These are phyloP conservation scores for Russula brevipes DNA, from an alignment of 768 basidiomycete species.

Conservation along the genomic window DNA sequence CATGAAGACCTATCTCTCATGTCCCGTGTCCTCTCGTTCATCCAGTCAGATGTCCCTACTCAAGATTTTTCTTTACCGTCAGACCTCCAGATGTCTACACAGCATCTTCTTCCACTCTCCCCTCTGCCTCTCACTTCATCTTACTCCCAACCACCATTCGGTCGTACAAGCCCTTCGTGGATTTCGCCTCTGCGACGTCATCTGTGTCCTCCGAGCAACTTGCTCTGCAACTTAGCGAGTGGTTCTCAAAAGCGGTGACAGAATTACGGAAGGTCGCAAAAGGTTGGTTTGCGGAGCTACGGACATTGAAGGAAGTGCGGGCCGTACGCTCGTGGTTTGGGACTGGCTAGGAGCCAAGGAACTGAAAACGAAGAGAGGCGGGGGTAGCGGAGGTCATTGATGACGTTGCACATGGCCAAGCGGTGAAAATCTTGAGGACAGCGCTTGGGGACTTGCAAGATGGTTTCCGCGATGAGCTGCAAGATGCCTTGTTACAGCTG, in stretches of 20 bases:
- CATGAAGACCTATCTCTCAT: constrained; percentile 44
- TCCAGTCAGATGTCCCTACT: constrained; percentile 48
- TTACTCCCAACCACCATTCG: constrained; percentile 67
- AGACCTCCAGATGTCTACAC: constrained; percentile 61
- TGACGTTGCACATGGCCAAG: constrained; percentile 47
- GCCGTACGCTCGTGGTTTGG: constrained; percentile 49
- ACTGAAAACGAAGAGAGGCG: constrained; percentile 43
- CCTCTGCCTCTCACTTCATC: constrained; percentile 78
- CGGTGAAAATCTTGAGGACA: constrained; percentile 54
- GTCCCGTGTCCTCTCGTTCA: constrained; percentile 49
- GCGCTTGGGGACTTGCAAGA: constrained; percentile 41
- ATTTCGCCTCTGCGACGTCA: constrained; percentile 55
- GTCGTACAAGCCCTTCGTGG: constrained; percentile 82
- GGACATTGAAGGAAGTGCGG: constrained; percentile 68
- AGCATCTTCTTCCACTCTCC: constrained; percentile 63
- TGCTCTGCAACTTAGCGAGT: constrained; percentile 46
- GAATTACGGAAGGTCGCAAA: constrained; percentile 43
- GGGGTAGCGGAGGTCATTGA: constrained; percentile 43
- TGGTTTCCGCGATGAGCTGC: constrained; percentile 44
- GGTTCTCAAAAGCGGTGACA: constrained; percentile 55
- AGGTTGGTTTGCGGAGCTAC: constrained; percentile 55
- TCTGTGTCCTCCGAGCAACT: constrained; percentile 43
- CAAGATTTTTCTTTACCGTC: constrained; percentile 35
- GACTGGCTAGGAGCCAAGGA: constrained; percentile 40
- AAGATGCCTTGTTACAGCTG: constrained; percentile 36